Conservation (phyloP, 2,329 filamentous ascomycete species). For the Botrytis fabae region DNA sequence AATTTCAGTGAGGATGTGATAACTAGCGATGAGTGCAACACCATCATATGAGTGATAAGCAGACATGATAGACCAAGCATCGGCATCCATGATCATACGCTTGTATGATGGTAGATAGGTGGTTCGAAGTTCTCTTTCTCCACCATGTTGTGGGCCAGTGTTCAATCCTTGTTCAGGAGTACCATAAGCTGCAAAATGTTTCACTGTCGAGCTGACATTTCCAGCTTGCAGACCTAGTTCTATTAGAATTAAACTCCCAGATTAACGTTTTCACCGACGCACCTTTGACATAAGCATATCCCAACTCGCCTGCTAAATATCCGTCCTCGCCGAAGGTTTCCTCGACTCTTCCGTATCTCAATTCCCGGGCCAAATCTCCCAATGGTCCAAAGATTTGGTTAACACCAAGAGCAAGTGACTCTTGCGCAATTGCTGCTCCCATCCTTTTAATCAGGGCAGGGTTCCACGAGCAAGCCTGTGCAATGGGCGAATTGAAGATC, state of each 20-base stretch:
- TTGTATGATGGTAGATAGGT: slow-evolving; percentile 64
- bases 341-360: slow-evolving; percentile 71
- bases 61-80: slow-evolving; percentile 69
- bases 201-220: slow-evolving; percentile 70
- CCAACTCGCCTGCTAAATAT: slow-evolving; percentile 67
- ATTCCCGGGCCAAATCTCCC: slow-evolving; percentile 68
- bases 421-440: slow-evolving; percentile 64
- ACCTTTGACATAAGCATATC: slow-evolving; percentile 59
- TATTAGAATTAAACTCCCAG: slow-evolving; percentile 36
- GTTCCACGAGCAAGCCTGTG: slow-evolving; percentile 70
- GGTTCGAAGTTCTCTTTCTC: slow-evolving; percentile 55
- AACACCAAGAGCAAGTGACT: slow-evolving; percentile 66
- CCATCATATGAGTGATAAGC: slow-evolving; percentile 76
- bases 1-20: slow-evolving; percentile 66
- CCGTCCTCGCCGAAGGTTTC: slow-evolving; percentile 72
- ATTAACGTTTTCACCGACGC: slow-evolving; percentile 46
- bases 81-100: slow-evolving; percentile 68
- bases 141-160: slow-evolving; percentile 56
- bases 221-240: slow-evolving; percentile 60
- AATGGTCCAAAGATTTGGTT: slow-evolving; percentile 74
- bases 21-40: slow-evolving; percentile 64
- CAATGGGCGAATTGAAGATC: slow-evolving; percentile 78
- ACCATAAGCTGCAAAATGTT: slow-evolving; percentile 72
- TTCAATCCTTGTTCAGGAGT: slow-evolving; percentile 72
- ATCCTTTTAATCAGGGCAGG: slow-evolving; percentile 63